Base-by-base conservation (phyloP, 257 asterid genomes). In the Solanum tarijense region DNA sequence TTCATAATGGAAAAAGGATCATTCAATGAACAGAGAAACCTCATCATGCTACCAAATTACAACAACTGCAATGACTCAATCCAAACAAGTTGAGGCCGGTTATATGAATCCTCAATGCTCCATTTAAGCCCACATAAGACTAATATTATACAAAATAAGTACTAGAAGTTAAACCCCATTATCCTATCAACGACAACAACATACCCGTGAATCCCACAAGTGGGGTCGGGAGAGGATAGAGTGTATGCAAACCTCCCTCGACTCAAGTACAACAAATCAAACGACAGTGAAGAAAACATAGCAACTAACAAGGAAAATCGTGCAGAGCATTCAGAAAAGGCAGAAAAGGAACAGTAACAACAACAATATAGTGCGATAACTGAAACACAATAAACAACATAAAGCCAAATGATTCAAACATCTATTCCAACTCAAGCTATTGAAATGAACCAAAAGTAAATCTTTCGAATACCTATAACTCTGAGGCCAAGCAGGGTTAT, bases 401-500 rank as follows among this genome's bases (percentile, higher is more conserved):
- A 11, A 76, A n/a, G 23, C 60, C 34, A 78, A 13, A 39, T 78
- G 84, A 41, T 43, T 41, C 85, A 82, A 29, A 48, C 12, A 85
- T 68, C 21, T 65, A 39, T 62, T 68, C 9, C 60, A 38, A 62
- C 66, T 35, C 62, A 36, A 27, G 39, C 11, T 68, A 23, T 32
- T 60, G 29, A 52, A 52, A 20, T 68, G 23, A 79, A 11, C 12
- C 32, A 69, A 23, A 60, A 34, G 65, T 13, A 32, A 55, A 66
- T 8, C 27, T 39, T 48, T 27, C 12, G 41, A 82, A 46, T 87
- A 96, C 99, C 99, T 93, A 91, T 95, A 96, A 94, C 98, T 96
- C 84, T 95, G 99, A 93, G 99, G 99, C 99, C 99, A 96, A 76
- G 96, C 89, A 66, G 95, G 88, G 39, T 88, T 90, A 89, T 92